phyloP scores from a whole-genome alignment of 2,329 filamentous ascomycete genomes.

The Clonostachys rosea region DNA sequence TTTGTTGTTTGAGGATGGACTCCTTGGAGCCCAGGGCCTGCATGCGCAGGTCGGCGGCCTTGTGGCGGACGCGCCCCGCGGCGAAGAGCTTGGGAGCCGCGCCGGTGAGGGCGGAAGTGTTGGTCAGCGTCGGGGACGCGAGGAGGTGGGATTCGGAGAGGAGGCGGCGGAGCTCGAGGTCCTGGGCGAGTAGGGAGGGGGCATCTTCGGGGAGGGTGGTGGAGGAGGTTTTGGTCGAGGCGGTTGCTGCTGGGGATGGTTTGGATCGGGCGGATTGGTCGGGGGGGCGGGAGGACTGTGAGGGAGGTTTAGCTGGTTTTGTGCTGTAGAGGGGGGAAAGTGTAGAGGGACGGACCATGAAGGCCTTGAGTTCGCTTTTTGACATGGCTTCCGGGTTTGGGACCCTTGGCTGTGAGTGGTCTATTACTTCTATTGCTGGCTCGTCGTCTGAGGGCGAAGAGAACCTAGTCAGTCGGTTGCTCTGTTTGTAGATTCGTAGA shows the following conservation, averaged over 20 bases:
- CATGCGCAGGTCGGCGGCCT: slow-evolving; percentile 79
- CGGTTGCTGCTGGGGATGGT: slow-evolving; percentile 12
- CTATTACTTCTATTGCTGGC: slow-evolving; percentile 52
- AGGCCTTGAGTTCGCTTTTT: slow-evolving; percentile 70
- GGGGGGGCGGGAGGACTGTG: slow-evolving; percentile 44
- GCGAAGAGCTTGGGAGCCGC: slow-evolving; percentile 33
- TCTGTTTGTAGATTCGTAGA: slow-evolving; percentile 1
- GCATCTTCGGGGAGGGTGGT: slow-evolving; percentile 46
- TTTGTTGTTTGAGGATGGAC: slow-evolving; percentile 71
- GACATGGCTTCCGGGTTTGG: slow-evolving; percentile 42
- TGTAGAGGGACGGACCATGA: slow-evolving; percentile 52
- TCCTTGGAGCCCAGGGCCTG: slow-evolving; percentile 74
- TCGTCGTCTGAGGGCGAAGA: background rate
- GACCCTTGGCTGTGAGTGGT: slow-evolving; percentile 42
- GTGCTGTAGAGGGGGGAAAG: background rate
- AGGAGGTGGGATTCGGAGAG: slow-evolving; percentile 90
- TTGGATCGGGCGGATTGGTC: slow-evolving; percentile 18
- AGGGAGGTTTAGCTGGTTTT: slow-evolving; percentile 3
- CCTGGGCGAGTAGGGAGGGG: slow-evolving; percentile 76
- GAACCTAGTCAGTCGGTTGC: no score
- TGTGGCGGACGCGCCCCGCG: slow-evolving; percentile 69
- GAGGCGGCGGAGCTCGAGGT: slow-evolving; percentile 85
- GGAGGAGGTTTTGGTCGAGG: slow-evolving; percentile 16
- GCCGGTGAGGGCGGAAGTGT: slow-evolving; percentile 7
- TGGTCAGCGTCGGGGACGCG: slow-evolving; percentile 30